Evolutionary conservation across 768 basidiomycete genomes (phyloP), one percentile per base, ranked within the genome.

Genomic region (Suillus occidentalis): DNA sequence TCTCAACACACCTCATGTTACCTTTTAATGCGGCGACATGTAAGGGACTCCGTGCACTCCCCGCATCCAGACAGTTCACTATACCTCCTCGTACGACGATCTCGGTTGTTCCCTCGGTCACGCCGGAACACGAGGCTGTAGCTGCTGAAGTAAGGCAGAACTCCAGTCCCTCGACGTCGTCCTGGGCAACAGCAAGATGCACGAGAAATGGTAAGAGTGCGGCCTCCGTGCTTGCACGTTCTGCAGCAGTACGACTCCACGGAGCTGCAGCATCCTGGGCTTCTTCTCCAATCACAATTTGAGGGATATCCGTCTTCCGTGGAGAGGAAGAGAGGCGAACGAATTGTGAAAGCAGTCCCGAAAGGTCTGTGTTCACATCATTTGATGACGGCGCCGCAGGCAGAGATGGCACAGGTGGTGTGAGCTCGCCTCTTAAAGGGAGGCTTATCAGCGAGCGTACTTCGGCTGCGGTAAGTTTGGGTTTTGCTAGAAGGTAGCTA

Each of bases 361-460:
- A 86, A 40, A 94, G 84, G 63, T 80, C 84, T 43, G 88, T 86
- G 16, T 89, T 74, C 65, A 84, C 84, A 57, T 82, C 77, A 6
- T 84, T 81, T 37, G 58, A 63, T 7, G 77, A 76, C 1, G 76
- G 83, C 39, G 81, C 80, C 58, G 76, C 81, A 2, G 84, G 77
- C 0, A 83, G 73, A 12, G 83, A 73, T 28, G 75, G 77, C 8
- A 84, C 73, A 31, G 82, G 72, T 28, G 84, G 82, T 0, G 91
- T 94, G 49, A 98, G 87, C 76, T 98, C 95, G 55, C 95, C 95
- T 8, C 95, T 93, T 13, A 97, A 81, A 4, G 96, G 90, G 40
- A 83, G 87, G 14, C 85, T 80, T 63, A 97, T 85, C 25, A 97
- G 83, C 45, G 86, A 80, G 62, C 94, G 88, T 53, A 98, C 85